Percentiles rank a stretch among this genome's conserved stretches.
Evolutionary conservation across 768 basidiomycete genomes (phyloP).

Genomic region (Tricholoma terreum): DNA sequence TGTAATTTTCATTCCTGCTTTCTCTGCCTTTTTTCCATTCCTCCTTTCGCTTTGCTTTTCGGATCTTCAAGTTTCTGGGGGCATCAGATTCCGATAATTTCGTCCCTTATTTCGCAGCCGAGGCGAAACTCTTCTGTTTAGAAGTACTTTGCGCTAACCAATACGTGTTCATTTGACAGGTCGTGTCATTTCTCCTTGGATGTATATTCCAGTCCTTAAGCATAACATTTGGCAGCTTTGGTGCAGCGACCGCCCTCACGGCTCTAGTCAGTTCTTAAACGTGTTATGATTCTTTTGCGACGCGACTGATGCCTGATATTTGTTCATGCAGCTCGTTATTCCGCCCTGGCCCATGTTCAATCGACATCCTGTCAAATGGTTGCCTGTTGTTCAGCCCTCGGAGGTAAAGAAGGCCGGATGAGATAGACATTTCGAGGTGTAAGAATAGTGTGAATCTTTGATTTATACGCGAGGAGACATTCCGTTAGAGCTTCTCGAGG

Average conservation of each 20-base stretch:
- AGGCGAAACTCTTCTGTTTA: not conserved
- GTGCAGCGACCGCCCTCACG: constrained; percentile 35
- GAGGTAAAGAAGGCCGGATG: not conserved
- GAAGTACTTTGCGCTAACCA: constrained; percentile 11
- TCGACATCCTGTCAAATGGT: constrained; percentile 59
- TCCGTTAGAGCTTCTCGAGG: no score
- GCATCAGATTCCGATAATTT: not conserved
- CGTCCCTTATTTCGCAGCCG: not conserved
- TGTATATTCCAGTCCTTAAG: constrained; percentile 54
- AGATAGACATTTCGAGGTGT: not conserved
- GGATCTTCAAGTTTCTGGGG: not conserved
- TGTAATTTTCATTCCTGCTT: not conserved
- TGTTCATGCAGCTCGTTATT: constrained; percentile 44
- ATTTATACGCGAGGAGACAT: no score
- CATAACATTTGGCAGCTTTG: constrained; percentile 51
- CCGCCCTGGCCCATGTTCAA: constrained; percentile 74
- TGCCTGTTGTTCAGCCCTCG: constrained; percentile 28
- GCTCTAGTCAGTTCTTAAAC: constrained; percentile 35
- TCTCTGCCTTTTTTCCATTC: constrained; percentile 28
- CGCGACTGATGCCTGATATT: not conserved
- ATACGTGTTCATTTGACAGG: constrained; percentile 34
- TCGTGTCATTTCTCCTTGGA: constrained; percentile 54
- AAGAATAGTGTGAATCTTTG: not conserved
- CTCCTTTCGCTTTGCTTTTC: constrained; percentile 2
- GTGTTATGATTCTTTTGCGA: not conserved